These are phyloP conservation scores for Ramalina intermedia DNA, from an alignment of 495 filamentous ascomycete species.

Conservation along the genomic window DNA sequence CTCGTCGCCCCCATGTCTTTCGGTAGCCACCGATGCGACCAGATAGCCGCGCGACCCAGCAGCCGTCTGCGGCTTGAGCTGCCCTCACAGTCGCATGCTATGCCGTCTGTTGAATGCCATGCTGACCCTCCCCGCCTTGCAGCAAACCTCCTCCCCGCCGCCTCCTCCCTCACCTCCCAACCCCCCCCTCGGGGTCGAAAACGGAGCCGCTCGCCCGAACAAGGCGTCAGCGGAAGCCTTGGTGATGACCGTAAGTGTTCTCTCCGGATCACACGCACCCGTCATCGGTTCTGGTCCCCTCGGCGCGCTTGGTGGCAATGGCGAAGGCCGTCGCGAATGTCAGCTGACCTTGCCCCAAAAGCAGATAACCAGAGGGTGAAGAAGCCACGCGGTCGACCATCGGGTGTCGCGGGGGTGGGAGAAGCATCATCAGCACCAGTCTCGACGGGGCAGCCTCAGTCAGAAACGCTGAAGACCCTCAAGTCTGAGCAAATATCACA, in stretches of 20 bases:
- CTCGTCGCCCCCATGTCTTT: constrained; percentile 5
- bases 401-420: constrained; percentile 47
- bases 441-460: constrained; percentile 32
- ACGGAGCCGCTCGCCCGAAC: constrained; percentile 83
- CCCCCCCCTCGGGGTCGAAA: constrained; percentile 66
- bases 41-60: constrained; percentile 6
- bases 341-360: constrained; percentile 6
- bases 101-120: neutral
- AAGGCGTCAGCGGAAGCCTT: constrained; percentile 44
- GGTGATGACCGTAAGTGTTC: constrained; percentile 71
- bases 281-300: no score
- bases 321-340: neutral
- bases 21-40: constrained; percentile 2
- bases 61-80: neutral
- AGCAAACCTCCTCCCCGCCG: constrained; percentile 30
- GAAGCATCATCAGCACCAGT: constrained; percentile 28
- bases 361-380: constrained; percentile 61
- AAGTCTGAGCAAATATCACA: constrained; percentile 58
- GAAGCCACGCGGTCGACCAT: constrained; percentile 68
- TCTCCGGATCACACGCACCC: no score
- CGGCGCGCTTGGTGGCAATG: no score
- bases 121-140: constrained; percentile 19
- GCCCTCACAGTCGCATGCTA: neutral
- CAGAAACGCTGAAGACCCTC: constrained; percentile 55
- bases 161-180: constrained; percentile 32